Percentiles rank a stretch among this genome's conserved stretches.
Conservation (phyloP, 2,329 filamentous ascomycete species). For the Aureobasidium sp. region DNA sequence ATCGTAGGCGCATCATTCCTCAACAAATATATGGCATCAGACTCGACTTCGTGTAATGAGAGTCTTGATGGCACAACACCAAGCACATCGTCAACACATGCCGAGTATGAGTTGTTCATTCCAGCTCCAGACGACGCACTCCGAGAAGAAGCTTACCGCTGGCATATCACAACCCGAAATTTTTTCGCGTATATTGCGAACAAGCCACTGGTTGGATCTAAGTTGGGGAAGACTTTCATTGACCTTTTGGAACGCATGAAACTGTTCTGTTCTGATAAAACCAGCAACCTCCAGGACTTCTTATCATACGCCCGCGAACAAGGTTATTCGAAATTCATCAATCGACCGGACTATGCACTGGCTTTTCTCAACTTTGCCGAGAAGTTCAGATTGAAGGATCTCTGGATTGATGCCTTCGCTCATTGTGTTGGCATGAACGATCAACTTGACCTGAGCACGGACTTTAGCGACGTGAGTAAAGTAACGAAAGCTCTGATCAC, state of each 20-base stretch:
- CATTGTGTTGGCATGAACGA: slow-evolving; percentile 75
- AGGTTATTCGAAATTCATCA: slow-evolving; percentile 59
- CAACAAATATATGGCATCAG: slow-evolving; percentile 31
- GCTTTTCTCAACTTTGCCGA: slow-evolving; percentile 62
- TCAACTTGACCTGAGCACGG: slow-evolving; percentile 45
- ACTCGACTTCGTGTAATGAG: background rate
- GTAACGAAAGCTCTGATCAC: slow-evolving; percentile 58
- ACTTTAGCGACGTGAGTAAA: slow-evolving; percentile 45
- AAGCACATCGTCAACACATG: slow-evolving; percentile 2
- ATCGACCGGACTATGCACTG: slow-evolving; percentile 58
- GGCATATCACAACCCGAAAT: slow-evolving; percentile 63
- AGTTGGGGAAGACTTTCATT: slow-evolving; percentile 56
- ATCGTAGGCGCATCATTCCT: slow-evolving; percentile 54
- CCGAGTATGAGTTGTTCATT: slow-evolving; percentile 54
- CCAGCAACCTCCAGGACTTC: slow-evolving; percentile 14
- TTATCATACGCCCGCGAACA: slow-evolving; percentile 55
- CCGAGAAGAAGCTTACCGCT: slow-evolving; percentile 47
- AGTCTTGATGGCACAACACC: slow-evolving; percentile 20
- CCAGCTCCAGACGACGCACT: slow-evolving; percentile 49
- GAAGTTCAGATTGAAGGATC: slow-evolving; percentile 49
- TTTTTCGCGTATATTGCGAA: slow-evolving; percentile 63
- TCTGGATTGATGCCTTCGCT: slow-evolving; percentile 65
- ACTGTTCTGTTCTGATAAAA: slow-evolving; percentile 17
- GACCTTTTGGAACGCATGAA: slow-evolving; percentile 57
- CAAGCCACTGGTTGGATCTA: slow-evolving; percentile 57